Conservation (phyloP, 2,329 filamentous ascomycete genomes). For the Zasmidium cellare region DNA sequence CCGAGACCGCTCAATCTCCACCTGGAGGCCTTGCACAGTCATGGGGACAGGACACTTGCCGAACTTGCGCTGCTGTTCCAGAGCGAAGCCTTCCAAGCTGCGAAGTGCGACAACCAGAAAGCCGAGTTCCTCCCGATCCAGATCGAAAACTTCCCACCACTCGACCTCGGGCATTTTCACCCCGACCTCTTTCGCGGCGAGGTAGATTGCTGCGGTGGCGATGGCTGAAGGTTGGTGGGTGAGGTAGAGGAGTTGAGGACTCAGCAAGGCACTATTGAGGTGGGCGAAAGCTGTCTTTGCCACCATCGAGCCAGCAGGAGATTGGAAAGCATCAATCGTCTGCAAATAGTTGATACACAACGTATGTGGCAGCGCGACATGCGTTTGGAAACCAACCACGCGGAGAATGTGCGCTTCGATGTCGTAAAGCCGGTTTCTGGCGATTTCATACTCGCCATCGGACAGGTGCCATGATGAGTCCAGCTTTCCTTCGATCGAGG, state of each 20-base stretch:
- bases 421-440: conserved; percentile 65
- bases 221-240: conserved; percentile 87
- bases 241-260: conserved; percentile 83
- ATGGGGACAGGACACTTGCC: conserved; percentile 55
- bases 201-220: conserved; percentile 85
- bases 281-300: conserved; percentile 69
- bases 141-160: conserved; percentile 99
- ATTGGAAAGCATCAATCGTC: conserved; percentile 68
- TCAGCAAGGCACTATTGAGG: conserved; percentile 82
- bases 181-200: conserved; percentile 74
- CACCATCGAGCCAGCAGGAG: conserved; percentile 51
- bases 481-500: conserved; percentile 7
- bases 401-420: conserved; percentile 77
- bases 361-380: conserved; percentile 81
- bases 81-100: conserved; percentile 72
- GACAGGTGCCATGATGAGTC: conserved; percentile 58
- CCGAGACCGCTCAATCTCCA: conserved; percentile 52
- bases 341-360: conserved; percentile 91
- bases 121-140: conserved; percentile 89
- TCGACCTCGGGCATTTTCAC: conserved; percentile 78
- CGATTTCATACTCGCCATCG: conserved; percentile 69
- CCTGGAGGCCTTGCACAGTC: conserved; percentile 58
- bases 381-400: conserved; percentile 76
- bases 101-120: conserved; percentile 85
- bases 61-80: conserved; percentile 59